Percentiles rank a stretch among this genome's conserved stretches.
Conservation (phyloP, 148 eudicot genomes). For the Chenopodium album region DNA sequence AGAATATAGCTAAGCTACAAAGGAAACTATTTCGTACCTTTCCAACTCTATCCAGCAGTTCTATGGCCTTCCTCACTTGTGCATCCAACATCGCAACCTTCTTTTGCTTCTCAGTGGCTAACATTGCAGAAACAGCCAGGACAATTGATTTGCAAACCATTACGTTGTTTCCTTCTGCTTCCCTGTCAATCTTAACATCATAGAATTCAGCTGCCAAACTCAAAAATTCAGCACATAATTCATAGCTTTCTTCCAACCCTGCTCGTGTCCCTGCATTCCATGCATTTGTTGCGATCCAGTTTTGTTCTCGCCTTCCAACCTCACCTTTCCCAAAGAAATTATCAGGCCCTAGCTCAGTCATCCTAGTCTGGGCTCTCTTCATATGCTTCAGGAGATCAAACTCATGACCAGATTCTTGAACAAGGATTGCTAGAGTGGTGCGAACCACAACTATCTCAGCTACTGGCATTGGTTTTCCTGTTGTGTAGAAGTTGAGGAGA, state of each 20-base stretch:
- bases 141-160: slow-evolving; percentile 82
- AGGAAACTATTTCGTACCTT: slow-evolving; percentile 50
- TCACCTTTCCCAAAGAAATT: slow-evolving; percentile 87
- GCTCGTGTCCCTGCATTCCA: slow-evolving; percentile 73
- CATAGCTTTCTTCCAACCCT: slow-evolving; percentile 57
- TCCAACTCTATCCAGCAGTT: slow-evolving; percentile 71
- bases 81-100: slow-evolving; percentile 51
- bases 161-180: slow-evolving; percentile 48
- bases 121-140: slow-evolving; percentile 62
- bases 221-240: slow-evolving; percentile 66
- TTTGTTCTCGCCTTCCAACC: slow-evolving; percentile 77
- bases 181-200: slow-evolving; percentile 55
- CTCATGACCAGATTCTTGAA: slow-evolving; percentile 60
- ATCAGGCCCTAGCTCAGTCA: slow-evolving; percentile 64
- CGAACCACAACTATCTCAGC: slow-evolving; percentile 70
- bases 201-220: slow-evolving; percentile 75
- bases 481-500: slow-evolving; percentile 71
- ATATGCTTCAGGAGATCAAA: slow-evolving; percentile 60
- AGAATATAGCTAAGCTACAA: not conserved
- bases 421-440: slow-evolving; percentile 58
- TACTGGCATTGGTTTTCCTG: slow-evolving; percentile 71
- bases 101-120: slow-evolving; percentile 67
- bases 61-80: slow-evolving; percentile 68
- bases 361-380: slow-evolving; percentile 59
- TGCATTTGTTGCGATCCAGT: slow-evolving; percentile 72